Conservation (phyloP, 257 asterid genomes). For the Haberlea rhodopensis region DNA sequence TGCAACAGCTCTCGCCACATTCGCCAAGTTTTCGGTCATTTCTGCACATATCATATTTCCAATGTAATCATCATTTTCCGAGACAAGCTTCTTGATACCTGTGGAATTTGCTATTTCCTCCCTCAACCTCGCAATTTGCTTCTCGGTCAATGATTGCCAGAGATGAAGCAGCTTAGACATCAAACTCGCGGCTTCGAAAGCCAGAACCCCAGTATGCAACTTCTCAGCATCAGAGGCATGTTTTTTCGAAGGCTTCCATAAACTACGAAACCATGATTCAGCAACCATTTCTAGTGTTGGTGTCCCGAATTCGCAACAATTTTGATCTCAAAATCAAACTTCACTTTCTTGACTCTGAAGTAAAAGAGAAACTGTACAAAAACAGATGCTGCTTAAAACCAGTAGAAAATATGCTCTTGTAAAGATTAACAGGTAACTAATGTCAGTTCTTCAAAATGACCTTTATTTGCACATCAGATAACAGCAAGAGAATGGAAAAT, state of each 20-base stretch:
- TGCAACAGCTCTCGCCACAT: constrained; percentile 58
- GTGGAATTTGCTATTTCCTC: constrained; percentile 59
- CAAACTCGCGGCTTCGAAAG: constrained; percentile 86
- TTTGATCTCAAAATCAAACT: constrained; percentile 24
- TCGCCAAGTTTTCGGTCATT: constrained; percentile 57
- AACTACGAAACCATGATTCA: constrained; percentile 73
- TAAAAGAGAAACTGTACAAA: constrained; percentile 18
- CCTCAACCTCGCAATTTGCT: constrained; percentile 61
- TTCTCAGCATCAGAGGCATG: constrained; percentile 44
- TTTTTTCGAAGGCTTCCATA: constrained; percentile 64
- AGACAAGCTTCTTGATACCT: constrained; percentile 63
- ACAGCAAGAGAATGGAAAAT: constrained; percentile 18
- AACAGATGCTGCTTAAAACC: constrained; percentile 18
- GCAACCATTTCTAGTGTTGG: constrained; percentile 59
- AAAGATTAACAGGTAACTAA: constrained; percentile 9
- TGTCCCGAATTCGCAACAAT: constrained; percentile 20
- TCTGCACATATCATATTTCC: constrained; percentile 64
- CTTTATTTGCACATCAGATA: constrained; percentile 9
- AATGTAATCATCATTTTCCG: constrained; percentile 67
- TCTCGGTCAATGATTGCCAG: constrained; percentile 81
- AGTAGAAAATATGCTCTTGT: not conserved
- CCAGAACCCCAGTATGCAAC: constrained; percentile 66
- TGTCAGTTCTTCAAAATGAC: not conserved
- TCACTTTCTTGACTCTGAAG: constrained; percentile 29
- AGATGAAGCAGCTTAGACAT: constrained; percentile 79